Evolutionary conservation across 1,139 yeast species (phyloP).

Genomic region (Sugiyamaella sp.): DNA sequence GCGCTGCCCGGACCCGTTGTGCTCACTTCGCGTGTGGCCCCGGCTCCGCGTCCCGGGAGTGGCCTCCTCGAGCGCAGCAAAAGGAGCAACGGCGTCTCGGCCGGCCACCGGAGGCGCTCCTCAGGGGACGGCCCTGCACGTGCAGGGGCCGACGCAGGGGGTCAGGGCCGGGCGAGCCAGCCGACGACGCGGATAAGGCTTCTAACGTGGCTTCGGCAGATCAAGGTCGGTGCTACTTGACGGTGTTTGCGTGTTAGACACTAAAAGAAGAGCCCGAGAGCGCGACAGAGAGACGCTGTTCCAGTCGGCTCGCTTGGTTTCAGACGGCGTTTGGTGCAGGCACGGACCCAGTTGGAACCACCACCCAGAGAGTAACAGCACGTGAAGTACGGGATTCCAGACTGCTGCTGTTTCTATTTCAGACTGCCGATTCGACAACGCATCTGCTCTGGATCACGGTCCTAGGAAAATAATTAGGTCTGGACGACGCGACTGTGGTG

Average conservation of each 20-base stretch:
- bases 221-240: neutral
- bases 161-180: neutral
- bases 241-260: no score
- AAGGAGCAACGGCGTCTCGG: neutral
- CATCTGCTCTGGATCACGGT: neutral
- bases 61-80: neutral
- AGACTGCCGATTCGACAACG: no score
- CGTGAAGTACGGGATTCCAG: no score
- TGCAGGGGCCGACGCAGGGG: slow-evolving; percentile 14
- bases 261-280: neutral
- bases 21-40: neutral
- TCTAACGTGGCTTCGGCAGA: slow-evolving; percentile 15
- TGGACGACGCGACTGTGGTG: neutral
- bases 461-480: neutral
- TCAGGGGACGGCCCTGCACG: slow-evolving; percentile 2
- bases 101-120: slow-evolving; percentile 1
- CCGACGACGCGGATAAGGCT: neutral
- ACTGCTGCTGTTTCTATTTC: no score
- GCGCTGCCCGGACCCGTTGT: slow-evolving; percentile 9
- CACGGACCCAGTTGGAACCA: neutral
- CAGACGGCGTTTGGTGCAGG: neutral
- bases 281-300: neutral
- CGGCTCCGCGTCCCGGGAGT: neutral
- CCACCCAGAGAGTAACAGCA: no score
- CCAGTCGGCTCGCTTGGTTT: neutral